phyloP scores from a whole-genome alignment of 495 filamentous ascomycete genomes.

The Chlorociboria aeruginascens region DNA sequence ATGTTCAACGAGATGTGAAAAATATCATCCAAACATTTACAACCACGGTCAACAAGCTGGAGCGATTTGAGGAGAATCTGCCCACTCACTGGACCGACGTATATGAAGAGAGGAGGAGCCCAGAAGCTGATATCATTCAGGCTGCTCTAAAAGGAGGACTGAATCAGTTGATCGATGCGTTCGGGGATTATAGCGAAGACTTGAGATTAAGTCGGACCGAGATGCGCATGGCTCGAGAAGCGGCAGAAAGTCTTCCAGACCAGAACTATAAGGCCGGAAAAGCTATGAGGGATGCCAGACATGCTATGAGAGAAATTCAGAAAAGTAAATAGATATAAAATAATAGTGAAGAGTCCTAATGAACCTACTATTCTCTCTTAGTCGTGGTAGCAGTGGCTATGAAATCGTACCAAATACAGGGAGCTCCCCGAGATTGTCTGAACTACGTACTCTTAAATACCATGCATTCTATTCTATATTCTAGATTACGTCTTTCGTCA shows the following conservation, averaged over 20 bases:
- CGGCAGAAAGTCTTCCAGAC: slow-evolving; percentile 26
- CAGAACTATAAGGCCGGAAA: slow-evolving; percentile 6
- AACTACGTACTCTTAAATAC: too few relatives aligned
- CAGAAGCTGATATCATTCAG: slow-evolving; percentile 52
- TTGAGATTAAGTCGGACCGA: slow-evolving; percentile 54
- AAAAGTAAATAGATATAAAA: too few relatives aligned
- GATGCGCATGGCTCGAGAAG: slow-evolving; percentile 56
- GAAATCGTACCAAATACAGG: too few relatives aligned
- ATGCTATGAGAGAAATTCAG: too few relatives aligned
- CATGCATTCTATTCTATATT: too few relatives aligned
- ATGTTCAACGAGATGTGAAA: slow-evolving; percentile 69
- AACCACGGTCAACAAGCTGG: slow-evolving; percentile 50
- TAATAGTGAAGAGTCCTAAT: too few relatives aligned
- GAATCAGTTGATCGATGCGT: slow-evolving; percentile 47
- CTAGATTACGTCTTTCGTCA: too few relatives aligned
- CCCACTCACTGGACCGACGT: slow-evolving; percentile 77
- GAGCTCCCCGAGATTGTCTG: too few relatives aligned
- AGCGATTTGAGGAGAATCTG: slow-evolving; percentile 49
- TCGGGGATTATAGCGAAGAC: slow-evolving; percentile 56
- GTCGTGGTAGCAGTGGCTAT: too few relatives aligned
- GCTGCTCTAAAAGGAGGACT: slow-evolving; percentile 47
- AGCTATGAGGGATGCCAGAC: neutral
- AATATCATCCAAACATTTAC: slow-evolving; percentile 60
- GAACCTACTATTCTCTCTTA: too few relatives aligned
- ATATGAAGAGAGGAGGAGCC: slow-evolving; percentile 28